These are phyloP conservation scores for Thermothielavioides terrestris DNA, from an alignment of 495 filamentous ascomycete genomes.

Conservation along the genomic window DNA sequence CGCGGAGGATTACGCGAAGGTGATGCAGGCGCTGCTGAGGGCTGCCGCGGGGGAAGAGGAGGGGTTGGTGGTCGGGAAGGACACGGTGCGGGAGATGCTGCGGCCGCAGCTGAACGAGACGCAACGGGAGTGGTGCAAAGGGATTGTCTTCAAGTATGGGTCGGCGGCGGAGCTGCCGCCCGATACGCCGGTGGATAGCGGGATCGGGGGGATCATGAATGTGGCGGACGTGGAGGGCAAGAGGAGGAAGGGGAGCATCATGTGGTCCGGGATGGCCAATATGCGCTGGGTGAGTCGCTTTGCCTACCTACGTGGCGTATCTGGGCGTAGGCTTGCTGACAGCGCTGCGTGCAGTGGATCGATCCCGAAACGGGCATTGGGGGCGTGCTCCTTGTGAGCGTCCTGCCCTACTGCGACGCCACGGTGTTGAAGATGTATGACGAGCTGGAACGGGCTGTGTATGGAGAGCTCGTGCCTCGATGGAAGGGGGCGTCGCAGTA, in stretches of 20 bases:
- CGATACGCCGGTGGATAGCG: conserved; percentile 13
- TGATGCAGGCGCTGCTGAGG: conserved; percentile 41
- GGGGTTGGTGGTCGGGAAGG: conserved; percentile 10
- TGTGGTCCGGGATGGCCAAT: conserved; percentile 27
- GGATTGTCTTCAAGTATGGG: neutral
- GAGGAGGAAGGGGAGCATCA: conserved; percentile 30
- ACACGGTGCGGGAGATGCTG: conserved; percentile 45
- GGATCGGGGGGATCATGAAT: conserved; percentile 22
- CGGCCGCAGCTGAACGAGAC: conserved; percentile 35
- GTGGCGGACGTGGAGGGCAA: conserved; percentile 22
- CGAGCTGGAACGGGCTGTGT: conserved; percentile 27
- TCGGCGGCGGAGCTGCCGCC: conserved; percentile 19
- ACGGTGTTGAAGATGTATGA: conserved; percentile 19
- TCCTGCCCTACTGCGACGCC: conserved; percentile 18
- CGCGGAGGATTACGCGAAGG: conserved; percentile 40
- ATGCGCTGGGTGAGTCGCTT: conserved; percentile 24
- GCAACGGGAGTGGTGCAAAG: conserved; percentile 9
- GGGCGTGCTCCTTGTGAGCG: conserved; percentile 19
- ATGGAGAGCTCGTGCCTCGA: conserved; percentile 18
- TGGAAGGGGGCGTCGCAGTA: neutral
- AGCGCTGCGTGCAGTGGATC: conserved; percentile 23
- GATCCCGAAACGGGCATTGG: conserved; percentile 28
- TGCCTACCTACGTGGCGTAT: neutral
- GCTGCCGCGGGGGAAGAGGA: neutral
- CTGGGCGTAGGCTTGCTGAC: neutral